These are phyloP conservation scores for Diaporthe humulicola DNA, from an alignment of 2,329 filamentous ascomycete genomes.

Conservation along the genomic window DNA sequence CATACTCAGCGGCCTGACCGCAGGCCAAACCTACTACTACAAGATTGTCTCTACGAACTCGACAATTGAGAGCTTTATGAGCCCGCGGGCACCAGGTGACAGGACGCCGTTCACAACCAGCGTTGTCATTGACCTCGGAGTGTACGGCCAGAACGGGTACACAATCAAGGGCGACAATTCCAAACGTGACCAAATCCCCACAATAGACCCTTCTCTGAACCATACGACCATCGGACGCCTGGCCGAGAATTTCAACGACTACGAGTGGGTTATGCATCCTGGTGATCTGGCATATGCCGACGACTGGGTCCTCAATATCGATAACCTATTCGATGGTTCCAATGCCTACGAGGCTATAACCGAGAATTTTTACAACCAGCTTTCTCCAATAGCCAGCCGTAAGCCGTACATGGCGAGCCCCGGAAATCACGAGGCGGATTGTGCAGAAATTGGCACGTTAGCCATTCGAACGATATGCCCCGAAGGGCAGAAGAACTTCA, in stretches of 20 bases:
- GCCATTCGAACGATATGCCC: constrained; percentile 53
- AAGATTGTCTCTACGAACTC: constrained; percentile 70
- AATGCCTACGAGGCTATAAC: constrained; percentile 69
- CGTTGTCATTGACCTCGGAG: constrained; percentile 67
- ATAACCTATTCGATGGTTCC: constrained; percentile 61
- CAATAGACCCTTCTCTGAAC: constrained; percentile 64
- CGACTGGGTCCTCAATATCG: constrained; percentile 63
- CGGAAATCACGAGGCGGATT: constrained; percentile 72
- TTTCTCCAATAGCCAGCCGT: constrained; percentile 64
- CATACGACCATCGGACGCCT: constrained; percentile 71
- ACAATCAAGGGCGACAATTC: constrained; percentile 57
- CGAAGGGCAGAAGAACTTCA: constrained; percentile 71
- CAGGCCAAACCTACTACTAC: constrained; percentile 72
- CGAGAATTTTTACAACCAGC: constrained; percentile 68
- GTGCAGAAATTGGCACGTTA: constrained; percentile 54
- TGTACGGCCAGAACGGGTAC: constrained; percentile 66
- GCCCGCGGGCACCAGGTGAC: constrained; percentile 66
- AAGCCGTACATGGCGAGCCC: constrained; percentile 70
- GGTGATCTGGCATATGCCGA: constrained; percentile 72
- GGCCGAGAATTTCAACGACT: constrained; percentile 64
- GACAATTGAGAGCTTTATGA: constrained; percentile 65
- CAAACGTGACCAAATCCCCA: constrained; percentile 63
- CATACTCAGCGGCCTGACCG: constrained; percentile 50
- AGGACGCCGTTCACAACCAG: constrained; percentile 65
- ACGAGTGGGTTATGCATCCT: constrained; percentile 67